Conservation (phyloP, 2,329 filamentous ascomycete genomes). For the Diaporthe citrichinensis region DNA sequence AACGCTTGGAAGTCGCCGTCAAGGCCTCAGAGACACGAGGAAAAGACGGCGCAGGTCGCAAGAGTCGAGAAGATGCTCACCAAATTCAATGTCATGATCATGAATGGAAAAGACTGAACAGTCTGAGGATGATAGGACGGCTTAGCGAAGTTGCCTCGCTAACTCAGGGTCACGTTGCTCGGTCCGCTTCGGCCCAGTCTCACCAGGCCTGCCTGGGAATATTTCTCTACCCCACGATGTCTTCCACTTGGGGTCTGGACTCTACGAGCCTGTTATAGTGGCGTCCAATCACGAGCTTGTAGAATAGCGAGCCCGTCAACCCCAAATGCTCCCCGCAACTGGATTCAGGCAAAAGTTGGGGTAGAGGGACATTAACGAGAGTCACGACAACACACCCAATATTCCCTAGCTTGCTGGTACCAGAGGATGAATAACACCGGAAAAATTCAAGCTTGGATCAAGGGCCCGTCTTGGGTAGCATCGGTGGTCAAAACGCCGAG, state of each 20-base stretch:
- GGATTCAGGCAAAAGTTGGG: background rate
- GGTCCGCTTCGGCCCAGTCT: slow-evolving; percentile 24
- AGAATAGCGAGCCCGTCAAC: background rate
- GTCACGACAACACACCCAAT: background rate
- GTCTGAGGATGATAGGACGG: too few relatives aligned
- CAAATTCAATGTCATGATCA: too few relatives aligned
- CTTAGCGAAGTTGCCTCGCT: background rate
- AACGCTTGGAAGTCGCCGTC: too few relatives aligned
- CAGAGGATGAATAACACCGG: slow-evolving; percentile 1
- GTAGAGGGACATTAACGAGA: background rate
- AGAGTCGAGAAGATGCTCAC: too few relatives aligned
- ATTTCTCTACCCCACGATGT: background rate
- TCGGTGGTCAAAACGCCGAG: slow-evolving; percentile 32
- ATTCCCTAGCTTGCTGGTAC: background rate
- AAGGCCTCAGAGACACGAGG: too few relatives aligned
- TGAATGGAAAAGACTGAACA: too few relatives aligned
- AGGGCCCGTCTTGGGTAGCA: slow-evolving; percentile 29
- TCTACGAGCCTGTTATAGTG: background rate
- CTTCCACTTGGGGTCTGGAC: background rate
- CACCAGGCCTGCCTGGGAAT: background rate
- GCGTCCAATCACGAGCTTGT: slow-evolving; percentile 10
- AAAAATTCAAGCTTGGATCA: background rate
- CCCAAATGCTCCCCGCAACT: background rate
- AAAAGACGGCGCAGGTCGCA: too few relatives aligned
- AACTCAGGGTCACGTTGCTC: background rate